These are phyloP conservation scores for Diaporthe australafricana DNA, from an alignment of 2,329 filamentous ascomycete species.

Conservation along the genomic window DNA sequence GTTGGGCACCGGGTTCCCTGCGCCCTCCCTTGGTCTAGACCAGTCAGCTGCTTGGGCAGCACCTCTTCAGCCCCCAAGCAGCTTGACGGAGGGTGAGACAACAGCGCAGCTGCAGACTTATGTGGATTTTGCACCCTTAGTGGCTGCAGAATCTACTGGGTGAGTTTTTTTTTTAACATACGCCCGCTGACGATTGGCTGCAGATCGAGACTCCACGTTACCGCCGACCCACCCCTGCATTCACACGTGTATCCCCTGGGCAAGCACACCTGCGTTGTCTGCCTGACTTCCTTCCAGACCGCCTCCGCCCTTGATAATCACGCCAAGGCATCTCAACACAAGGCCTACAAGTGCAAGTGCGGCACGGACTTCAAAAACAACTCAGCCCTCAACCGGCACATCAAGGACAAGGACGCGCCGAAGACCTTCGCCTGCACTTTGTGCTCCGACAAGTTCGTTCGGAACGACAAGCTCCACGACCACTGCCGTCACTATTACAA, in stretches of 20 bases:
- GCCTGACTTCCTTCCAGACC: background rate
- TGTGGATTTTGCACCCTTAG: background rate
- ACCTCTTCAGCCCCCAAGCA: too few species aligned
- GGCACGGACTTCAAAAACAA: background rate
- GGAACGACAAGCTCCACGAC: background rate
- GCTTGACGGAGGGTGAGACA: background rate
- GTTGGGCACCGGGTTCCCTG: background rate
- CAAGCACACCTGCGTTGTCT: background rate
- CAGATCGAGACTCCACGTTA: too few species aligned
- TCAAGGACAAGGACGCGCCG: background rate
- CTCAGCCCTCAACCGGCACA: background rate
- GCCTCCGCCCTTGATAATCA: background rate
- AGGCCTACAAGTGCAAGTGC: background rate
- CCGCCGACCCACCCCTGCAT: too few species aligned
- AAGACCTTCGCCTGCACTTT: background rate
- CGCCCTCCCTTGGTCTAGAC: background rate
- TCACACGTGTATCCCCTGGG: too few species aligned
- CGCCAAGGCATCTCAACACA: background rate
- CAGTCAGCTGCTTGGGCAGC: background rate
- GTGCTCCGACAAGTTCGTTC: background rate
- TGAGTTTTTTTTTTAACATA: constrained; percentile 20
- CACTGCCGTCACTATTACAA: background rate
- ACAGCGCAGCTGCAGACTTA: background rate
- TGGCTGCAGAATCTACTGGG: background rate
- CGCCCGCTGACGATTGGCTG: background rate